Conservation (phyloP, 2,329 filamentous ascomycete genomes). For the Peltaster fructicola region DNA sequence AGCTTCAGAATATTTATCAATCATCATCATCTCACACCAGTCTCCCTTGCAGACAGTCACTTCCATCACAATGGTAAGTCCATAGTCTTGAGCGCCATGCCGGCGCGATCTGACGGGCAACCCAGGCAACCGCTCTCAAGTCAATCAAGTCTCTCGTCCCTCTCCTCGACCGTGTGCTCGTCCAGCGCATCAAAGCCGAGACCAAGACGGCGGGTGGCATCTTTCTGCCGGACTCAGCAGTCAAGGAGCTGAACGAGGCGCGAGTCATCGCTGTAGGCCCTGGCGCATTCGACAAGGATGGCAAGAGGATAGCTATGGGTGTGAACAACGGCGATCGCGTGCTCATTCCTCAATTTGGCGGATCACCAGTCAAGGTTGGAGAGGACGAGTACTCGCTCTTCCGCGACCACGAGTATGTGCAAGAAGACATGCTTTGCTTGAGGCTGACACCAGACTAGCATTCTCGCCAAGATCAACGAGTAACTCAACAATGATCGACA, state of each 20-base stretch:
- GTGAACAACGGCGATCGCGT: constrained; percentile 78
- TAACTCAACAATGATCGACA: constrained; percentile 30
- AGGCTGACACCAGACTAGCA: constrained; percentile 35
- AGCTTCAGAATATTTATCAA: no score
- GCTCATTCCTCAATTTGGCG: constrained; percentile 89
- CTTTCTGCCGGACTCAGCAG: constrained; percentile 89
- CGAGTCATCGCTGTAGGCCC: constrained; percentile 91
- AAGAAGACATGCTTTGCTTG: neutral
- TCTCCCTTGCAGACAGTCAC: neutral
- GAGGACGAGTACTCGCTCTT: constrained; percentile 94
- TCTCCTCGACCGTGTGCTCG: constrained; percentile 92
- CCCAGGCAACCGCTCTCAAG: constrained; percentile 48
- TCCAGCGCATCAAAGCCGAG: constrained; percentile 95
- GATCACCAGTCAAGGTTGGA: constrained; percentile 88
- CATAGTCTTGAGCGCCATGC: no score
- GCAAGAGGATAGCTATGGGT: constrained; percentile 70
- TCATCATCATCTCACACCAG: neutral
- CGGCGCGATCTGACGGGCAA: no score
- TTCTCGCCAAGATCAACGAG: constrained; percentile 98
- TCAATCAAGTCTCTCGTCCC: constrained; percentile 89
- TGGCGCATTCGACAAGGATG: constrained; percentile 70
- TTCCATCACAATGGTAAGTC: constrained; percentile 12
- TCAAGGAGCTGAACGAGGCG: constrained; percentile 97
- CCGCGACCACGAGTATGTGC: constrained; percentile 88
- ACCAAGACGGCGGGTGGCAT: constrained; percentile 91